These are phyloP conservation scores for Lachancea lanzarotensis DNA, from an alignment of 805 yeast genomes.

Conservation along the genomic window DNA sequence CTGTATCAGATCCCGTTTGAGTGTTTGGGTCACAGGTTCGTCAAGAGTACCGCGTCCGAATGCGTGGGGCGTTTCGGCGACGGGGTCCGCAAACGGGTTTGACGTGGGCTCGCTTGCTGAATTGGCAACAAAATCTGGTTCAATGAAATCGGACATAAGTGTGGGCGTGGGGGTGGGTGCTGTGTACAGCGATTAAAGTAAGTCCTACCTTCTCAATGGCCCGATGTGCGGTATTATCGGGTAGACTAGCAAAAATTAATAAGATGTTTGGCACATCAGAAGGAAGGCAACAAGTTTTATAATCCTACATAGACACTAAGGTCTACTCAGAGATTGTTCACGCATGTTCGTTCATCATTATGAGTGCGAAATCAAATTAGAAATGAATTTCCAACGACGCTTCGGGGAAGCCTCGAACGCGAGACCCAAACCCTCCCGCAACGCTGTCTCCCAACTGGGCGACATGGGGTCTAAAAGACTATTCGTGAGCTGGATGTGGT, in stretches of 20 bases:
- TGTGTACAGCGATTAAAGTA: neutral
- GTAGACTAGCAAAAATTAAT: neutral
- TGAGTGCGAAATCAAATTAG: constrained; percentile 1
- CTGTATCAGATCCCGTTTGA: constrained; percentile 28
- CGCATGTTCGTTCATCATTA: constrained; percentile 34
- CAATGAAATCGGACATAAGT: constrained; percentile 14
- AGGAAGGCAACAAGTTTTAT: constrained; percentile 38
- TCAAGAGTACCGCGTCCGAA: constrained; percentile 30
- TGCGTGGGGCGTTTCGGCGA: neutral
- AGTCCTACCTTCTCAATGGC: too few relatives aligned
- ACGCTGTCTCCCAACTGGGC: constrained; percentile 10
- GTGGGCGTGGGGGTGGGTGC: neutral
- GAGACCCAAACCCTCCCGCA: neutral
- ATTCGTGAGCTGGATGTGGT: neutral
- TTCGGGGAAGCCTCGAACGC: constrained; percentile 7
- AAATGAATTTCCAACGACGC: neutral
- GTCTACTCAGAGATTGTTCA: constrained; percentile 37
- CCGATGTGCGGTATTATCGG: too few relatives aligned
- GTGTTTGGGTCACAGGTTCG: constrained; percentile 25
- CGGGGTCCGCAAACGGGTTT: neutral
- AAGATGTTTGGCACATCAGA: constrained; percentile 23
- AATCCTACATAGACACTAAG: constrained; percentile 25
- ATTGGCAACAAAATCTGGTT: constrained; percentile 24
- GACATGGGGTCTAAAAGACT: constrained; percentile 9
- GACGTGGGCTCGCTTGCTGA: neutral